Conservation (phyloP, 2,329 filamentous ascomycete species). For the Sclerotinia sclerotiorum region DNA sequence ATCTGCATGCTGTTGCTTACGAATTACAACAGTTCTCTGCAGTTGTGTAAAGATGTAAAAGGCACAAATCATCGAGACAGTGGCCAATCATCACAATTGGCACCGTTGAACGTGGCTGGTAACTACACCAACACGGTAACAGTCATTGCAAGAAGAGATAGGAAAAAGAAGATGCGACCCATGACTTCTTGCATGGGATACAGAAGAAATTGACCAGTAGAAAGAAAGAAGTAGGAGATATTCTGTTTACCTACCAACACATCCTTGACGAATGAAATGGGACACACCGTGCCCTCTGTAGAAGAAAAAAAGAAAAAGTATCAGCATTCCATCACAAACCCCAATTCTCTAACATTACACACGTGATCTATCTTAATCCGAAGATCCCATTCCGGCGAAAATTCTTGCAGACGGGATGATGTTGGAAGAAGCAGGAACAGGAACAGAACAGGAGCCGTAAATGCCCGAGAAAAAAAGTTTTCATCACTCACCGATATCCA, state of each 20-base stretch:
- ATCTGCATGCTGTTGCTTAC: conserved; percentile 2
- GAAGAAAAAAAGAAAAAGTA: conserved; percentile 10
- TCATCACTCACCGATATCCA: conserved; percentile 41
- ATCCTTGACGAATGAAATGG: conserved; percentile 82
- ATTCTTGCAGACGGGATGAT: conserved; percentile 6
- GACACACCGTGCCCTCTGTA: conserved; percentile 77
- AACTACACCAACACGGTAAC: conserved; percentile 14
- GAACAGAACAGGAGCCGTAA: background rate
- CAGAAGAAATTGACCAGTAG: conserved; percentile 11
- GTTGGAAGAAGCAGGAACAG: background rate
- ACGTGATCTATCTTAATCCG: conserved; percentile 1
- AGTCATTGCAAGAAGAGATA: background rate
- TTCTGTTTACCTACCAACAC: conserved; percentile 59
- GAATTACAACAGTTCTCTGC: background rate
- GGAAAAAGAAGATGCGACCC: conserved; percentile 9
- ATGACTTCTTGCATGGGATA: conserved; percentile 19
- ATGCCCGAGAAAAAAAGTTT: background rate
- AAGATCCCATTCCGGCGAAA: conserved; percentile 7
- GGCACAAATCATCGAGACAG: background rate
- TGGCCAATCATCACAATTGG: conserved; percentile 5
- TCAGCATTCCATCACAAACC: conserved; percentile 14
- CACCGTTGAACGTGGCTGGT: conserved; percentile 18
- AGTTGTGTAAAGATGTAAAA: conserved; percentile 9
- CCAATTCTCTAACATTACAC: background rate
- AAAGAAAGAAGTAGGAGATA: background rate